These are phyloP conservation scores for Parietaria judaica DNA, from an alignment of 306 rosid species.

Conservation along the genomic window DNA sequence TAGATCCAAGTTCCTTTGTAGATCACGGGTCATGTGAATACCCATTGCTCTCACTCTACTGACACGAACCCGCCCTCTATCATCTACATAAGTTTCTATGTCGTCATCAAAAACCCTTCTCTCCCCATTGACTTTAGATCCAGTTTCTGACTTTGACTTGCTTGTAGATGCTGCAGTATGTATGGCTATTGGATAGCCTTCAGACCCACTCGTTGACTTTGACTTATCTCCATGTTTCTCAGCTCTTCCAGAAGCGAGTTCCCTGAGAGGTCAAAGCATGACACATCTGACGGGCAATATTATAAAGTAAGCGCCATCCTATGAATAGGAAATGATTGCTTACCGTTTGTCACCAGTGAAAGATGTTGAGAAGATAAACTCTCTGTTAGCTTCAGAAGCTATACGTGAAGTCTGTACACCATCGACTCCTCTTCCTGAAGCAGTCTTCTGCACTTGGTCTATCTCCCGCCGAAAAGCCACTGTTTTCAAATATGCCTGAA, in stretches of 20 bases:
- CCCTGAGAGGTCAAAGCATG: slow-evolving; percentile 41
- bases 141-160: slow-evolving; percentile 30
- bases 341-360: slow-evolving; percentile 89
- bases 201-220: slow-evolving; percentile 28
- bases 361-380: slow-evolving; percentile 83
- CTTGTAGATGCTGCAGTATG: slow-evolving; percentile 26
- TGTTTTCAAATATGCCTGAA: slow-evolving; percentile 89
- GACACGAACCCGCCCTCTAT: slow-evolving; percentile 70
- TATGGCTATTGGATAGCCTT: slow-evolving; percentile 12
- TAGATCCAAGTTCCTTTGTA: slow-evolving; percentile 91
- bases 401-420: slow-evolving; percentile 87
- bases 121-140: slow-evolving; percentile 29
- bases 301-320: too few relatives aligned
- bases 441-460: slow-evolving; percentile 79
- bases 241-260: slow-evolving; percentile 43
- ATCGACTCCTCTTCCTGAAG: slow-evolving; percentile 69
- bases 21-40: slow-evolving; percentile 86
- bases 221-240: slow-evolving; percentile 41
- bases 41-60: slow-evolving; percentile 94
- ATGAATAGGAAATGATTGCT: slow-evolving; percentile 23
- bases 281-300: slow-evolving; percentile 11
- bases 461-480: slow-evolving; percentile 97
- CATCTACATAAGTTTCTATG: slow-evolving; percentile 72
- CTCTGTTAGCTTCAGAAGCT: slow-evolving; percentile 91
- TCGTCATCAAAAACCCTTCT: slow-evolving; percentile 50